Base-by-base conservation (phyloP, 2,329 filamentous ascomycete genomes). In the Aspergillus quadrilineatus region DNA sequence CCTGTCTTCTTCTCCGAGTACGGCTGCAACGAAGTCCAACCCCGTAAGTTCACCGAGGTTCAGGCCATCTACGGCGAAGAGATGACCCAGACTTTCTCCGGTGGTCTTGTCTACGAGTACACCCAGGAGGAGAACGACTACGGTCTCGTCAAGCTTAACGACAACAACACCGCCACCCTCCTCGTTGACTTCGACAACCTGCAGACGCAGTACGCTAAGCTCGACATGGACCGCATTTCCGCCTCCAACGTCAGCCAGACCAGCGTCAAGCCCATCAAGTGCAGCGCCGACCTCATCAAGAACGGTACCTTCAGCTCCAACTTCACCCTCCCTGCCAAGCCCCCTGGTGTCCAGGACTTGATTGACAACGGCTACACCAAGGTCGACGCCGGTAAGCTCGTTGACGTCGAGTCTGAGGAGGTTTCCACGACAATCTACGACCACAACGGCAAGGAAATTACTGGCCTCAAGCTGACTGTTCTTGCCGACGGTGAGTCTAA, bases 301-400 rank as follows among this genome's bases (percentile, higher is more conserved):
- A 76, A 81, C 58, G 60, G 65, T 34, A 82, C 81, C 60, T 96
- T 96, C 80, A 83, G 82, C 74, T 86, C 78, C 72, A 88, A 90
- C 80, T 97, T 96, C 78, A 87, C 86, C 45, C 78, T 96, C 56
- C 92, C 89, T 22, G 53, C 45, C 47, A 75, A 68, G 3, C 91
- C 91, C 10, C 78, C 82, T 4, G 89, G 86, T 62, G 87, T 86
- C 39, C 79, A 86, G 59, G 80, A 83, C 45, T 80, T 96, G 67
- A 93, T 97, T 69, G 80, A 89, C 63, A 85, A 88, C 48, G 92
- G 93, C 60, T 83, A 96, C 58, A 77, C 74, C 48, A 83, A 83
- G 61, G 82, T 85, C 55, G 85, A 86, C 39, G 75, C 71, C 12
- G 88, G 88, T 65, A 84, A 87, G 50, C 70, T 96, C 52, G 81